Evolutionary conservation across 2,329 filamentous ascomycete species (phyloP), one percentile per base, ranked within the genome.

Genomic region (Thermoascus crustaceus): DNA sequence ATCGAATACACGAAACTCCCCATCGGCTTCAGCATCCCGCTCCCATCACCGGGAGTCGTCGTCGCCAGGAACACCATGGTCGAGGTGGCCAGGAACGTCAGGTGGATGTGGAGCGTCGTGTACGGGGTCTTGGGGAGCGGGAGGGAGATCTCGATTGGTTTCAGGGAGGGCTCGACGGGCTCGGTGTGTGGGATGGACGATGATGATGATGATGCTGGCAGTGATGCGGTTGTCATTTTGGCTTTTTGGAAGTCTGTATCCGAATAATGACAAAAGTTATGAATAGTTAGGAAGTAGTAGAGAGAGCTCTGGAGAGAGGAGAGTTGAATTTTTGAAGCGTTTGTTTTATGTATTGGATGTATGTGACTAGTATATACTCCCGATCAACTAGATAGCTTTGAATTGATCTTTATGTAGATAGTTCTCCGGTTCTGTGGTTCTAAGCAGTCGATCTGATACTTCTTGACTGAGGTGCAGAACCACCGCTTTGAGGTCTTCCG

Each of bases 1-100:
- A 98, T 76, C 2, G 88, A 85, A 57, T 94, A 96, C 30, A 96
- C 85, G 54, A 96, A 89, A 32, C 86, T 94, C 3, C 91, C 89
- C 61, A 96, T 72, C 32, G 73, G 66, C 25, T 73, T 64, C 20
- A 56, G 50, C 33, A 52, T 50, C 7, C 52, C 52, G 1, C 52
- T 49, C 13, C 55, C 57, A 26, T 66, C 59, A 2, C 60, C 73
- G 1, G 67, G 52, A 2, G 67, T 63, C 5, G 71, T 72, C 0
- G 71, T 76, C 1, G 72, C 69, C 29, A 80, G 59, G 53, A 78
- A 78, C 7, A 78, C 61, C 27, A 76, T 64, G 7, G 70, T 53
- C 31, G 69, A 73, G 17, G 68, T 70, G 4, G 63, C 57, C 38
- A 73, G 60, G 41, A 72, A 57, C 7, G 71, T 76, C 33, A 80